Conservation (phyloP, 352 stramenopile genomes). For the Elongisporangium senticosum region DNA sequence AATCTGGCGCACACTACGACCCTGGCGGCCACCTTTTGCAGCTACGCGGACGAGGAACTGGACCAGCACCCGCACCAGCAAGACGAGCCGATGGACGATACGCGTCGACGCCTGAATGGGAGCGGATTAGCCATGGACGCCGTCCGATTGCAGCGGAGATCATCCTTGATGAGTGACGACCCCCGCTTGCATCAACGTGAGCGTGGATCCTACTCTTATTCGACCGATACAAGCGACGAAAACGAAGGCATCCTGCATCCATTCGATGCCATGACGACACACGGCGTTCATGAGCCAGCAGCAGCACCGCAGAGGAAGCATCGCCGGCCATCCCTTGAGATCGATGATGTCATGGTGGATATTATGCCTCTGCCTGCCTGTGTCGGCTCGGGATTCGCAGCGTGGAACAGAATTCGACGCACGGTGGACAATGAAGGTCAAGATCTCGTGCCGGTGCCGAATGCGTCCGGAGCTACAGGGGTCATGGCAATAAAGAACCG, state of each 20-base stretch:
- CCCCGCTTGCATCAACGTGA: neutral
- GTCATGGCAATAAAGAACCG: slow-evolving; percentile 2
- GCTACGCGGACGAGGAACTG: slow-evolving; percentile 27
- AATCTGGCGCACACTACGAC: slow-evolving; percentile 51
- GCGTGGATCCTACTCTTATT: slow-evolving; percentile 39
- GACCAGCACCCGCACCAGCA: slow-evolving; percentile 9
- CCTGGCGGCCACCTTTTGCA: slow-evolving; percentile 48
- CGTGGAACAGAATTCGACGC: slow-evolving; percentile 41
- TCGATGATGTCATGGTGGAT: neutral
- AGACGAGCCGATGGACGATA: neutral
- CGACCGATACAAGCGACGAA: slow-evolving; percentile 67
- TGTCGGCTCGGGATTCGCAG: slow-evolving; percentile 25
- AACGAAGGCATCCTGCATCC: neutral
- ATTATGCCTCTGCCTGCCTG: slow-evolving; percentile 1
- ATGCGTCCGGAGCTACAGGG: neutral
- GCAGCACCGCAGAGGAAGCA: slow-evolving; percentile 4
- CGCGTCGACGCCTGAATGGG: neutral
- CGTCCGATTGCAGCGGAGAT: slow-evolving; percentile 13
- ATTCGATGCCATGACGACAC: neutral
- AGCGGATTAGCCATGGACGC: slow-evolving; percentile 1
- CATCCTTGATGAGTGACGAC: slow-evolving; percentile 40
- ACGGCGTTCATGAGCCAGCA: neutral
- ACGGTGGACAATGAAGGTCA: slow-evolving; percentile 13
- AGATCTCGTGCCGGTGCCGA: slow-evolving; percentile 36
- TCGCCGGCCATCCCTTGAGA: slow-evolving; percentile 1